phyloP scores from a whole-genome alignment of 1,284 basidiomycete species.

The Trametes versicolor region DNA sequence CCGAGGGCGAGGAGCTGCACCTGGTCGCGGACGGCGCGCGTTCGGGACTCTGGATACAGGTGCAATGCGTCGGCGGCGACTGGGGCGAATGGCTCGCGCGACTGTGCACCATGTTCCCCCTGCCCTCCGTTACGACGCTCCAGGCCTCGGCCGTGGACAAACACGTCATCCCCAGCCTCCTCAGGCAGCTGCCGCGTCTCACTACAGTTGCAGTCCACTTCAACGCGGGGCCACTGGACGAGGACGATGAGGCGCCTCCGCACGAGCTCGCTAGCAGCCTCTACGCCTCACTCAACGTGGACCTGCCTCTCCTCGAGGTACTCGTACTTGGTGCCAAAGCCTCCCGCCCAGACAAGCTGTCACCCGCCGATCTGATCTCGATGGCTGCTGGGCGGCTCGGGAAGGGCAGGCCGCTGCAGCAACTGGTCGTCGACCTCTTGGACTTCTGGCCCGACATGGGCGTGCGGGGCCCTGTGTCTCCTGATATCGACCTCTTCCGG shows the following conservation, averaged over 20 bases:
- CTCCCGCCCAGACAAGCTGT: neutral
- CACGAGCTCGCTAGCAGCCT: too few relatives aligned
- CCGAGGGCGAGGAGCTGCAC: neutral
- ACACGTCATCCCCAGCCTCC: neutral
- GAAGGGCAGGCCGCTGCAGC: neutral
- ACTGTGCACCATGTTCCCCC: neutral
- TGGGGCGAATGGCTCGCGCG: neutral
- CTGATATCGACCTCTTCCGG: neutral
- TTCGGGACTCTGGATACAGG: constrained; percentile 1
- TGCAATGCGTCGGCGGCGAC: neutral
- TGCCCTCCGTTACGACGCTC: neutral
- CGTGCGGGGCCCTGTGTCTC: too few relatives aligned
- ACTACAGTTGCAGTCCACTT: too few relatives aligned
- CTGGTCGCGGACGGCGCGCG: constrained; percentile 2
- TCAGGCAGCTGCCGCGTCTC: too few relatives aligned
- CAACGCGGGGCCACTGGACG: too few relatives aligned
- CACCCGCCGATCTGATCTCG: neutral
- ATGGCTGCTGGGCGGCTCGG: too few relatives aligned
- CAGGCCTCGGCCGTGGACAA: neutral
- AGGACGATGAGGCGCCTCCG: too few relatives aligned
- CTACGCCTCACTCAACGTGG: too few relatives aligned
- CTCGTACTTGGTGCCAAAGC: too few relatives aligned
- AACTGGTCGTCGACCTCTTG: neutral
- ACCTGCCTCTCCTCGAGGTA: too few relatives aligned
- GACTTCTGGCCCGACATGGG: too few relatives aligned